Evolutionary conservation across 1,139 yeast species (phyloP).

Genomic region (Saccharomyces pastorianus): DNA sequence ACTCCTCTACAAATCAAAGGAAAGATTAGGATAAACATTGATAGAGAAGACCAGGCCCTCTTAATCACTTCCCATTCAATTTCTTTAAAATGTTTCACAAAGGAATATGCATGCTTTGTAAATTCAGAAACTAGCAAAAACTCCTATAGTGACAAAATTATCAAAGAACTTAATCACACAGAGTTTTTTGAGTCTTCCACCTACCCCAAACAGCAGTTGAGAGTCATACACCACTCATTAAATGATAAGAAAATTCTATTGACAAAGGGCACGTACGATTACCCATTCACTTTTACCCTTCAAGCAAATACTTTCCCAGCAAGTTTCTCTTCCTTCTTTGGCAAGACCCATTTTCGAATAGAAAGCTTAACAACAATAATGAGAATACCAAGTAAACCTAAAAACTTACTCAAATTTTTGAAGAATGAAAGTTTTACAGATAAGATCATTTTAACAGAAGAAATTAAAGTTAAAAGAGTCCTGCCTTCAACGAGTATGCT

Average conservation of each 20-base stretch:
- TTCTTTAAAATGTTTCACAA: constrained; percentile 11
- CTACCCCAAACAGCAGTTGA: not conserved
- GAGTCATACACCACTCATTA: not conserved
- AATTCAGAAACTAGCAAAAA: constrained; percentile 3
- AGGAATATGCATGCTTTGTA: constrained; percentile 11
- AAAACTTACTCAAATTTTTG: not conserved
- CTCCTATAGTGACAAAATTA: constrained; percentile 2
- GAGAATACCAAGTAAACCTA: constrained; percentile 1
- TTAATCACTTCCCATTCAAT: constrained; percentile 6
- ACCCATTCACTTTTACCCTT: constrained; percentile 17
- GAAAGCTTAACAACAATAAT: constrained; percentile 16
- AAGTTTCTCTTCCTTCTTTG: constrained; percentile 13
- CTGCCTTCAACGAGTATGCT: constrained; percentile 9
- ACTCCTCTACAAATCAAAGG: constrained; percentile 9
- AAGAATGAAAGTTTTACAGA: constrained; percentile 10
- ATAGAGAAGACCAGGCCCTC: constrained; percentile 6
- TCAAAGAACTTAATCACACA: constrained; percentile 7
- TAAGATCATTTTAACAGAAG: constrained; percentile 17
- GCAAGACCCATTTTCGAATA: constrained; percentile 19
- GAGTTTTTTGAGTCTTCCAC: constrained; percentile 1
- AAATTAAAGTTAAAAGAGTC: constrained; percentile 15
- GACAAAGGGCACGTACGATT: constrained; percentile 15
- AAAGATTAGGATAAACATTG: constrained; percentile 6
- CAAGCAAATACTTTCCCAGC: constrained; percentile 17
- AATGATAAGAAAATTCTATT: constrained; percentile 4